These are phyloP conservation scores for Candida coleopterorum DNA, from an alignment of 805 yeast genomes.

Conservation along the genomic window DNA sequence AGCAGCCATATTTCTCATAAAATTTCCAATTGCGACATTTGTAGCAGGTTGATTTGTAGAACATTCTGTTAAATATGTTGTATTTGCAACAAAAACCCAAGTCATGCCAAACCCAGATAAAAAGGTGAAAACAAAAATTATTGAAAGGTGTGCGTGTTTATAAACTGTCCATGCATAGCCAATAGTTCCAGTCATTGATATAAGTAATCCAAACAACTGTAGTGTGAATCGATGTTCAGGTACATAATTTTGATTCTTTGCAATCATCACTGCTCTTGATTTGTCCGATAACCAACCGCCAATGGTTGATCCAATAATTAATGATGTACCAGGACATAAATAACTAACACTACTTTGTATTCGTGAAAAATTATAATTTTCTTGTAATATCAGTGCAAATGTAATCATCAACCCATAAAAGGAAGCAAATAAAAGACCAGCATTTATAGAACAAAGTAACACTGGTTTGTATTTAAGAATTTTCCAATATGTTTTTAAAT, in stretches of 20 bases:
- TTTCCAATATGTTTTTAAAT: slow-evolving; percentile 29
- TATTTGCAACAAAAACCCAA: slow-evolving; percentile 49
- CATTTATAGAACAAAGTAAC: slow-evolving; percentile 39
- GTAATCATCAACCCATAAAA: slow-evolving; percentile 52
- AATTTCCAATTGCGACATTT: slow-evolving; percentile 49
- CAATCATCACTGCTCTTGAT: too few relatives aligned
- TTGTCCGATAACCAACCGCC: slow-evolving; percentile 48
- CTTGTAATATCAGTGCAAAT: slow-evolving; percentile 36
- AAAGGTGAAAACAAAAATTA: slow-evolving; percentile 41
- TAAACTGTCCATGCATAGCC: slow-evolving; percentile 53
- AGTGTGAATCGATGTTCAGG: slow-evolving; percentile 46
- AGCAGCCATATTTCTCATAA: slow-evolving; percentile 50
- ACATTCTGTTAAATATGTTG: slow-evolving; percentile 51
- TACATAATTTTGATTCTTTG: slow-evolving; percentile 31
- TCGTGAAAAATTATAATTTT: slow-evolving; percentile 30
- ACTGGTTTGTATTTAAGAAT: slow-evolving; percentile 42
- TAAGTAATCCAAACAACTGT: slow-evolving; percentile 39
- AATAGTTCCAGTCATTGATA: slow-evolving; percentile 41
- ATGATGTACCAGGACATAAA: slow-evolving; percentile 49
- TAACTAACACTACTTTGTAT: slow-evolving; percentile 42
- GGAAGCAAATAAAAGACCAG: slow-evolving; percentile 49
- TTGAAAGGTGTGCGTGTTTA: slow-evolving; percentile 26
- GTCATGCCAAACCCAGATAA: slow-evolving; percentile 51
- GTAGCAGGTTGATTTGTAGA: slow-evolving; percentile 48
- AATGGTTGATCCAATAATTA: slow-evolving; percentile 43